These are phyloP conservation scores for Zea mays DNA, from an alignment of 176 grass and related monocot genomes.

Conservation along the genomic window DNA sequence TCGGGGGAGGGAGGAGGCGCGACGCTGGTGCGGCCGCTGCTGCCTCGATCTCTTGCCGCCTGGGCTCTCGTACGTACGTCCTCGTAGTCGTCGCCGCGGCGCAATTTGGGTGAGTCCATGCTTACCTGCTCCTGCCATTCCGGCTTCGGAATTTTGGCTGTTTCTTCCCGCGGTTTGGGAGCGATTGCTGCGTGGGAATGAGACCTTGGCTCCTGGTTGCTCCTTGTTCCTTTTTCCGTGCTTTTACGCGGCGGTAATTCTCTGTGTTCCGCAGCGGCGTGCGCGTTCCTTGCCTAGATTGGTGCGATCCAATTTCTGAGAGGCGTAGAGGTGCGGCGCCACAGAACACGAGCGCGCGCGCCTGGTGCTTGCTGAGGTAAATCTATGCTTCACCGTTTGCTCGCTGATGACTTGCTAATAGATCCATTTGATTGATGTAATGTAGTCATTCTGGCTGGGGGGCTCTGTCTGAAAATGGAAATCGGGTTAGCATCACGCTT, in stretches of 20 bases:
- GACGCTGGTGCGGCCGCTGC: not conserved
- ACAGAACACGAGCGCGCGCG: not conserved
- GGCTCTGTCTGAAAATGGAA: not conserved
- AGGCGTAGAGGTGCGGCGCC: not conserved
- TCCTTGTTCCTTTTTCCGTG: not conserved
- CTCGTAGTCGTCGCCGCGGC: not conserved
- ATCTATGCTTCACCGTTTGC: not conserved
- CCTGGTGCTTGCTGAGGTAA: constrained; percentile 21
- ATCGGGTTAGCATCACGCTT: not conserved
- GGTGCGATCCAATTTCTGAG: not conserved
- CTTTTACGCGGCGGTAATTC: not conserved
- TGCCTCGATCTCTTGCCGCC: not conserved
- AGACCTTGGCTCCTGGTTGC: not conserved
- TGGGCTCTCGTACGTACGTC: not conserved
- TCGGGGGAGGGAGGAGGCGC: not conserved
- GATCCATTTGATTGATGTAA: not conserved
- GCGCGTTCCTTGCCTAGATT: not conserved
- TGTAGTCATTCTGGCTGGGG: not conserved
- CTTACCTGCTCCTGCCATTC: not conserved
- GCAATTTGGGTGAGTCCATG: constrained; percentile 25
- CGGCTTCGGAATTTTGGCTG: not conserved
- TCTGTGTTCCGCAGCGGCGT: not conserved
- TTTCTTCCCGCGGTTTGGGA: not conserved
- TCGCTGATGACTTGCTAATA: not conserved
- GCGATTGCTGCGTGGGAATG: not conserved